Base-by-base conservation (phyloP, 805 yeast genomes). In the Brettanomyces nanus region DNA sequence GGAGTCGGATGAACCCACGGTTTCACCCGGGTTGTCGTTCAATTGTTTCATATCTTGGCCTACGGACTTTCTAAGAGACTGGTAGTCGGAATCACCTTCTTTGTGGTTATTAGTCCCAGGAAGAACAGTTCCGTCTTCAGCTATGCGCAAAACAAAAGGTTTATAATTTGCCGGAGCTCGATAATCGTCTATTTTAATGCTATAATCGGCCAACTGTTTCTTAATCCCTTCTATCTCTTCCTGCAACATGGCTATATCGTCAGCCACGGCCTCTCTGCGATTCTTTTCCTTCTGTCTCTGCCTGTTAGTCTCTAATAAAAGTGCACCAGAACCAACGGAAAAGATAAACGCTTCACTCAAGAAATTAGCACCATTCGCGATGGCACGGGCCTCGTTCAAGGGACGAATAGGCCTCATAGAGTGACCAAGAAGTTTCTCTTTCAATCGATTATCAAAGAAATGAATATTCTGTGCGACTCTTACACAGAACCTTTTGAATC, bases 301-400 rank as follows among this genome's bases (percentile, higher is more conserved):
- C 47, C 90, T 68, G 49, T 71, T 66, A 20, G 84, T 71, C 54
- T 86, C 95, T 53, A 71, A 84, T 10, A 85, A 51, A 9, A 86
- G 77, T 38, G 83, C 67, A 1, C 80, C 69, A 4, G 94, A 92
- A 1, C 92, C 95, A 19, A 86, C 90, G 20, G 80, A 63, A 48
- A 86, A 85, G 15, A 85, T 76, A 51, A 85, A 80, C 23, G 77
- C 55, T 54, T 85, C 95, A 32, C 90, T 80, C 10, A 85, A 60
- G 53, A 85, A 75, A 40, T 71, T 80, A 31, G 95, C 92, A 1
- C 95, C 95, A 41, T 69, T 75, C 41, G 85, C 92, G 31, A 86
- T 72, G 27, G 95, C 95, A 51, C 76, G 79, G 10, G 77, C 74
- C 47, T 85, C 95, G 54, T 84, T 85, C 54, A 85, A 68, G 0